A percentile compares a stretch with the other conserved stretches of the same genome.
Conservation (phyloP, 176 grass and related monocot genomes). For the Phoenix roebelenii region DNA sequence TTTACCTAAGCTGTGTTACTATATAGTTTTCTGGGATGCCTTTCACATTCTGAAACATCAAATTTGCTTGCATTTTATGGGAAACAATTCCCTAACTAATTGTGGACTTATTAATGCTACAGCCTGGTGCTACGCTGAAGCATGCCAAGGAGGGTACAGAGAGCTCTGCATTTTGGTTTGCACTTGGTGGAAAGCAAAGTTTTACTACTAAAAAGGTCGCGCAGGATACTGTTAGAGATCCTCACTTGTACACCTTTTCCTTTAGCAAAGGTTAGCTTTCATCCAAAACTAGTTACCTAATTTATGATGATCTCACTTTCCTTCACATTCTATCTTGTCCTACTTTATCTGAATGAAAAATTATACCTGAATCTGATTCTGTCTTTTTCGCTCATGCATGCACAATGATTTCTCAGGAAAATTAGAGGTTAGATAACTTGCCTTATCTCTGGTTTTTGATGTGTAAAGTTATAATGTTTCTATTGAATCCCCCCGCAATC, state of each 20-base stretch:
- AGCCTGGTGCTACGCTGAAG: constrained; percentile 69
- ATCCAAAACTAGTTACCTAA: constrained; percentile 8
- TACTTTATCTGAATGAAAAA: no score
- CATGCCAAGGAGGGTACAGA: constrained; percentile 93
- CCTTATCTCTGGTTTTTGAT: constrained; percentile 7
- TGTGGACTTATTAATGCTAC: constrained; percentile 24
- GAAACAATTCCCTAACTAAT: constrained; percentile 6
- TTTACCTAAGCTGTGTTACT: no score
- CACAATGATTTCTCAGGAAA: constrained; percentile 47
- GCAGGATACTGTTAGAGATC: constrained; percentile 68
- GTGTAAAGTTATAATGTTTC: constrained; percentile 9
- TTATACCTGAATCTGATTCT: constrained; percentile 15
- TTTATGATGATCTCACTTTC: constrained; percentile 15
- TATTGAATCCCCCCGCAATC: background rate
- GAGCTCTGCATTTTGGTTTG: constrained; percentile 97
- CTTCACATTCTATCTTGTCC: background rate
- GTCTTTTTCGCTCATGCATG: constrained; percentile 15
- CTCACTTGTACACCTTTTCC: constrained; percentile 81
- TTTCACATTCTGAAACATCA: no score
- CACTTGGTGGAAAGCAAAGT: constrained; percentile 88
- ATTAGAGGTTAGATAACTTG: constrained; percentile 48
- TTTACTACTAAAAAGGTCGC: constrained; percentile 51
- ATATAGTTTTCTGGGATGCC: no score
- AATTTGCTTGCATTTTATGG: no score
- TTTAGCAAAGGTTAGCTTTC: constrained; percentile 60